Evolutionary conservation across 2,329 filamentous ascomycete species (phyloP).

Genomic region (Ilyonectria robusta): DNA sequence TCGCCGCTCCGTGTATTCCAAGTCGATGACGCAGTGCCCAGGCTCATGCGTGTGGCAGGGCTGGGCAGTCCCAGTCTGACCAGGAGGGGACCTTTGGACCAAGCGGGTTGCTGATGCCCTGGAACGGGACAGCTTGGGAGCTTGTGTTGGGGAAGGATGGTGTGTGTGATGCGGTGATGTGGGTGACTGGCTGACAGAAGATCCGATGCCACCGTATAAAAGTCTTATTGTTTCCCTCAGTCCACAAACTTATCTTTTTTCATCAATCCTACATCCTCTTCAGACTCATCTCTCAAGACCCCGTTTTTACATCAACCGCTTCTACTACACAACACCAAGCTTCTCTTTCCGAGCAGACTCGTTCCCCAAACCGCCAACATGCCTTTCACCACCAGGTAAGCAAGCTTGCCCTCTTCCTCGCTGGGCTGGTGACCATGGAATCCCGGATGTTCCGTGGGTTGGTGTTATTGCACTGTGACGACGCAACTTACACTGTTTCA

Average conservation of each 20-base stretch:
- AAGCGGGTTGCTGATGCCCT: constrained; percentile 27
- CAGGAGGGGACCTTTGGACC: constrained; percentile 11
- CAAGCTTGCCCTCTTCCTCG: constrained; percentile 48
- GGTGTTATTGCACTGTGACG: constrained; percentile 20
- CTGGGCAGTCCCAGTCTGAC: constrained; percentile 28
- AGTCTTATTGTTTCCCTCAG: constrained; percentile 40
- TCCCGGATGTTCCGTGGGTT: constrained; percentile 39
- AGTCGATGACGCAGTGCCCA: constrained; percentile 54
- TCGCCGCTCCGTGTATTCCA: constrained; percentile 6
- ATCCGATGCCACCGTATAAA: constrained; percentile 39
- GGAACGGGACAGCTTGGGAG: constrained; percentile 38
- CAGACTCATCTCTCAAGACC: constrained; percentile 16
- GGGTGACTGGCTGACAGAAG: constrained; percentile 35
- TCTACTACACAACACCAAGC: constrained; percentile 19
- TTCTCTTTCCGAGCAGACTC: constrained; percentile 35
- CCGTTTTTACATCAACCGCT: constrained; percentile 13
- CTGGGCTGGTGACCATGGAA: constrained; percentile 29
- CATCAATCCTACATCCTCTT: constrained; percentile 11
- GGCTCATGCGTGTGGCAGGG: constrained; percentile 38
- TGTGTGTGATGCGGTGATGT: constrained; percentile 29
- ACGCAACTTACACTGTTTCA: not conserved
- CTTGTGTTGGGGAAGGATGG: constrained; percentile 31
- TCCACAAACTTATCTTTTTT: not conserved
- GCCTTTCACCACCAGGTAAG: constrained; percentile 73
- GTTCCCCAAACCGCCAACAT: constrained; percentile 57